Conservation (phyloP, 2,329 filamentous ascomycete genomes). For the Talaromyces sp. region DNA sequence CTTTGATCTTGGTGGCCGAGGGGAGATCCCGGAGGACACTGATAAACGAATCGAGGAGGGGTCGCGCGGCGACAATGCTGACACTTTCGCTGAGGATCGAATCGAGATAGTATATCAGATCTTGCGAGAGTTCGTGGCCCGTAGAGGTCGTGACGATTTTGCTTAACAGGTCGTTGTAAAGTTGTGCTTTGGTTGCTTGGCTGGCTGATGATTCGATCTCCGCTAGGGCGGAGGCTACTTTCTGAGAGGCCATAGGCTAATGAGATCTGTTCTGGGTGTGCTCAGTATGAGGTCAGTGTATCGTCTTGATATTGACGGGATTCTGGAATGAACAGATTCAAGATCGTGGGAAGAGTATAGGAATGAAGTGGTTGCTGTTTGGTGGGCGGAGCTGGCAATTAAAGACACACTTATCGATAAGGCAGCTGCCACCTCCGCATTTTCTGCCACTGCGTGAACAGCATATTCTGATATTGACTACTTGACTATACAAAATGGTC, state of each 20-base stretch:
- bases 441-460: background rate
- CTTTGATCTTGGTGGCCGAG: conserved; percentile 65
- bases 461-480: background rate
- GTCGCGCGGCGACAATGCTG: conserved; percentile 71
- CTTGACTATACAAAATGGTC: no score
- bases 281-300: background rate
- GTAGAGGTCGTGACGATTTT: conserved; percentile 49
- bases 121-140: conserved; percentile 49
- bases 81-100: conserved; percentile 67
- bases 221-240: conserved; percentile 48
- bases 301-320: background rate
- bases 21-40: conserved; percentile 53
- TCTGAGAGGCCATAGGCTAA: conserved; percentile 47
- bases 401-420: conserved; percentile 12
- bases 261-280: background rate
- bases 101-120: conserved; percentile 66
- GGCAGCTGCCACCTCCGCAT: conserved; percentile 1
- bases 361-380: background rate
- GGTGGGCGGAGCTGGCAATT: conserved; percentile 1
- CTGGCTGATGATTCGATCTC: conserved; percentile 49
- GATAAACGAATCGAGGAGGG: conserved; percentile 68
- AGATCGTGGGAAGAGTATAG: background rate
- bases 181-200: conserved; percentile 50
- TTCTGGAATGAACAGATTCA: background rate
- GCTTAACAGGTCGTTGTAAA: conserved; percentile 57